Conservation (phyloP, 441 rosid genomes). For the Euphorbia schlechtendalii region DNA sequence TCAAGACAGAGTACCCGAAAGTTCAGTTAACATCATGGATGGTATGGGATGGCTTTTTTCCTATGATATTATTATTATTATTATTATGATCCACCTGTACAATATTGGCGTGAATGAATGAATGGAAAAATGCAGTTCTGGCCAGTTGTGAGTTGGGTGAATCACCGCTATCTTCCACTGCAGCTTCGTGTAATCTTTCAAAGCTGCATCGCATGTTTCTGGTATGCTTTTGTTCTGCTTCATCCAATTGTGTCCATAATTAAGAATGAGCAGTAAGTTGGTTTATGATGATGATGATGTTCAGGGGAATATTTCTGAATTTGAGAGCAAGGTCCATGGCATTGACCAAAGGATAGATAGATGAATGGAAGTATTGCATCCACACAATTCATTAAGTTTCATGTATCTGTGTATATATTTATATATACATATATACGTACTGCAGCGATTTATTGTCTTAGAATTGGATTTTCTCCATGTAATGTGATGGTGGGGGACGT, state of each 20-base stretch:
- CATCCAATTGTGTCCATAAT: no score
- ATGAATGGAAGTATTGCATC: no score
- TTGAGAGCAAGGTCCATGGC: constrained; percentile 59
- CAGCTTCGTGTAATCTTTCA: constrained; percentile 76
- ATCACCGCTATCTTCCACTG: constrained; percentile 75
- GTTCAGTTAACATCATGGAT: constrained; percentile 82
- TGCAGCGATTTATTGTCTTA: no score
- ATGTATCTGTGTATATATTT: no score
- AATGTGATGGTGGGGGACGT: no score
- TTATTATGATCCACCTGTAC: not conserved
- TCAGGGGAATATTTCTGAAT: constrained; percentile 90
- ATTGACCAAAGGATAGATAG: constrained; percentile 36
- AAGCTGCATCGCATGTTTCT: constrained; percentile 53
- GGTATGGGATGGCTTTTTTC: constrained; percentile 38
- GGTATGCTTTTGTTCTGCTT: no score
- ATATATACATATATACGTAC: no score
- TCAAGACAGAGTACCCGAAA: constrained; percentile 65
- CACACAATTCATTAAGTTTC: not conserved
- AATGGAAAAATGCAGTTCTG: constrained; percentile 78
- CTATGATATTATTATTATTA: no score
- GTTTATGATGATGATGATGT: constrained; percentile 12
- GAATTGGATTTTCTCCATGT: no score
- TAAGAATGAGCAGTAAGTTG: not conserved
- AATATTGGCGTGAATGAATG: constrained; percentile 14
- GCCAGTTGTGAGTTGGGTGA: constrained; percentile 87